Conservation (phyloP, 257 asterid species). For the Coffea eugenioides region DNA sequence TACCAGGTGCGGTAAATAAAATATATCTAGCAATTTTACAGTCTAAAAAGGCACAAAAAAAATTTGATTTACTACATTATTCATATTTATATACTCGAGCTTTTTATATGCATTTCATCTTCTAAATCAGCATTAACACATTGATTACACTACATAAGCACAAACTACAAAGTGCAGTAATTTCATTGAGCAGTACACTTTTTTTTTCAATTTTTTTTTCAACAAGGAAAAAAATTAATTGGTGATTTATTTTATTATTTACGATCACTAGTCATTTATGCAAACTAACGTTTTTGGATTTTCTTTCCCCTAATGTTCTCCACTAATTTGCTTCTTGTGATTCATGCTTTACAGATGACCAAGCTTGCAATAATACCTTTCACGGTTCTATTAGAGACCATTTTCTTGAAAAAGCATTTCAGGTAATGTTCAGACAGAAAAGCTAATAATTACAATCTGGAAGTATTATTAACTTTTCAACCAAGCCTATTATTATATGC, state of each 20-base stretch:
- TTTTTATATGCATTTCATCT: no score
- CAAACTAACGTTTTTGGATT: neutral
- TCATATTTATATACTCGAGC: neutral
- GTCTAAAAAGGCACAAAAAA: no score
- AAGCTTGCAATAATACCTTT: conserved; percentile 93
- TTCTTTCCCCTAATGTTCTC: neutral
- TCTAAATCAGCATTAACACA: no score
- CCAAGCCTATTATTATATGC: neutral
- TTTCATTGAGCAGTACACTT: no score
- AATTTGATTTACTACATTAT: neutral
- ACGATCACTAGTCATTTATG: neutral
- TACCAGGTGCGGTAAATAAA: conserved; percentile 56
- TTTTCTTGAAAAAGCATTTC: conserved; percentile 79
- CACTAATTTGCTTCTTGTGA: neutral
- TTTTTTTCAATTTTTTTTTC: no score
- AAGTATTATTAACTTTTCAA: neutral
- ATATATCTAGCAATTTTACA: neutral
- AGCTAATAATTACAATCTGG: neutral
- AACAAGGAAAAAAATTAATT: no score
- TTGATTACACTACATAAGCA: no score
- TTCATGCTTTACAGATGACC: conserved; percentile 62
- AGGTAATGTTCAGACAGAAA: conserved; percentile 35
- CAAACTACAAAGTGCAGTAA: no score
- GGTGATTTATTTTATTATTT: no score
- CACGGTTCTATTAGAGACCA: conserved; percentile 74